Percentiles rank a stretch among this genome's conserved stretches.
phyloP scores from a whole-genome alignment of 192 early-diverging fungal genomes.

The Lobosporangium transversale region DNA sequence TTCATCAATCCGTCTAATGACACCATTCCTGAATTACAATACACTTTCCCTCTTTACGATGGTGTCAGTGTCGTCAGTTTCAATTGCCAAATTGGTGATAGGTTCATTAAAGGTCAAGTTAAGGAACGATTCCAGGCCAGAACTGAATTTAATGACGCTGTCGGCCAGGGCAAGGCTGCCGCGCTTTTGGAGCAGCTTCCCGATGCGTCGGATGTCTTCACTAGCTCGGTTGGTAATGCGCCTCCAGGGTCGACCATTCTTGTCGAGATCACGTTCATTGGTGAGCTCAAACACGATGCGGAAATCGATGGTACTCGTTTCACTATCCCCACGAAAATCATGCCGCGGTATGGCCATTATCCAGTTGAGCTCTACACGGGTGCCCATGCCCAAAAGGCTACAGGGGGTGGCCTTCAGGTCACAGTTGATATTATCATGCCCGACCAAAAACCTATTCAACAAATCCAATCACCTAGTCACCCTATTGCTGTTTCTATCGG shows the following conservation, averaged over 20 bases:
- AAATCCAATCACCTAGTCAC: constrained; percentile 61
- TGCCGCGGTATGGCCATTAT: constrained; percentile 51
- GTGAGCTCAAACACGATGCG: constrained; percentile 58
- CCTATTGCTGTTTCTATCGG: constrained; percentile 37
- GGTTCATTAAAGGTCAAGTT: constrained; percentile 25
- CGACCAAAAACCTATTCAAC: constrained; percentile 41
- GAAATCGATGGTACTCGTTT: constrained; percentile 59
- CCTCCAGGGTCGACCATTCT: constrained; percentile 35
- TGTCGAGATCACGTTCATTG: constrained; percentile 59
- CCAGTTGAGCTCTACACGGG: constrained; percentile 2
- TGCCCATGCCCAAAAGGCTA: neutral
- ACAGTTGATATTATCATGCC: constrained; percentile 28
- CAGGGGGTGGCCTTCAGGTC: constrained; percentile 2
- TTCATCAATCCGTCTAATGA: constrained; percentile 11
- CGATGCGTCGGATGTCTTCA: constrained; percentile 55
- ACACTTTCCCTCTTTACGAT: constrained; percentile 33
- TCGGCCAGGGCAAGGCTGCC: constrained; percentile 13
- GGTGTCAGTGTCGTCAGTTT: constrained; percentile 33
- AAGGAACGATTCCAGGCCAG: constrained; percentile 27
- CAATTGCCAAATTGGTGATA: constrained; percentile 18
- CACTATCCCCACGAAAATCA: constrained; percentile 54
- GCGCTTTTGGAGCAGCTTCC: constrained; percentile 17
- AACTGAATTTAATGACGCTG: constrained; percentile 14
- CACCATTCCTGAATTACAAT: constrained; percentile 16
- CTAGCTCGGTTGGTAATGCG: constrained; percentile 61